Evolutionary conservation across 2,329 filamentous ascomycete genomes (phyloP).

Genomic region (Fragosphaeria purpurea): DNA sequence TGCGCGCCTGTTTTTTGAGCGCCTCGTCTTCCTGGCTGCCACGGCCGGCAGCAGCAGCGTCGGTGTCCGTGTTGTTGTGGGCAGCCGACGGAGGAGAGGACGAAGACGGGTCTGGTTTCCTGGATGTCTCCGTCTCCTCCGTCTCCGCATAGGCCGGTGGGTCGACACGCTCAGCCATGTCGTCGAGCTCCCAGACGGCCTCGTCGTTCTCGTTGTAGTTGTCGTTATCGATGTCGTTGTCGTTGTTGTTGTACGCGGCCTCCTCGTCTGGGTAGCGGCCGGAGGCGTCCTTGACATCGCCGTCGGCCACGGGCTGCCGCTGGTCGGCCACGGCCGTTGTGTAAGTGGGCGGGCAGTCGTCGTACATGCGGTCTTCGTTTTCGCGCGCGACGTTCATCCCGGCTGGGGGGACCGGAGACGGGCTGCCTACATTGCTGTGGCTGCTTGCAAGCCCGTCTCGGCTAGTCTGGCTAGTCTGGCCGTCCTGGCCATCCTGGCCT

Average conservation of each 20-base stretch:
- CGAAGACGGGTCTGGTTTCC: no score
- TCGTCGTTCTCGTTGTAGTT: constrained; percentile 11
- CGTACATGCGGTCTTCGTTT: no score
- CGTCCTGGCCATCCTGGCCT: no score
- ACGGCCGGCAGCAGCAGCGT: neutral
- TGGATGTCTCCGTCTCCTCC: neutral
- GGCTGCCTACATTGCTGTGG: no score
- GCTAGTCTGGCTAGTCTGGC: no score
- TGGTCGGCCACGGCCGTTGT: neutral
- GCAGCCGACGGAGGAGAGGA: no score
- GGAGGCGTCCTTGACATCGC: neutral
- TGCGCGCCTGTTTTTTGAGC: constrained; percentile 10
- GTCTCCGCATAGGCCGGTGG: constrained; percentile 9
- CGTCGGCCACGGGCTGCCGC: neutral
- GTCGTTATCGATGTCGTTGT: constrained; percentile 5
- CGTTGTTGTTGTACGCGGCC: constrained; percentile 2
- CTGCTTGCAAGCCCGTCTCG: no score
- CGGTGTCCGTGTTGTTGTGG: neutral
- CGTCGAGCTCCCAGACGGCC: constrained; percentile 17
- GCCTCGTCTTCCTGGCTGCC: constrained; percentile 2
- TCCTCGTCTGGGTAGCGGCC: no score
- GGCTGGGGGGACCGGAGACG: no score
- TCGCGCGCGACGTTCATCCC: no score
- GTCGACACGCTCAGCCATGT: constrained; percentile 13
- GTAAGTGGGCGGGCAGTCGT: no score